phyloP scores from a whole-genome alignment of 2,329 filamentous ascomycete genomes.

The Aspergillus unguis region DNA sequence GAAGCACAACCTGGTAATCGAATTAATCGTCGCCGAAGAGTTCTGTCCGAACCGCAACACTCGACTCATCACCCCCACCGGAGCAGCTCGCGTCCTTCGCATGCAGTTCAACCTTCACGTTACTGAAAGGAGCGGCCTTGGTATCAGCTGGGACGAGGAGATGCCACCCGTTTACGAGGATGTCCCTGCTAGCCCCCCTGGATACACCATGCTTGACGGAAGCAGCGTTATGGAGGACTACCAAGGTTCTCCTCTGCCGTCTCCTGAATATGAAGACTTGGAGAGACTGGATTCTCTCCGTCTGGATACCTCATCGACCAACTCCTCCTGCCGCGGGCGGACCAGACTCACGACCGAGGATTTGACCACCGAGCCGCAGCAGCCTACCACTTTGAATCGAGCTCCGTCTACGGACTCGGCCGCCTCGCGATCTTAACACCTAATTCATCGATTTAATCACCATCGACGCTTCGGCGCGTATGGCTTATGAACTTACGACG shows the following conservation, averaged over 20 bases:
- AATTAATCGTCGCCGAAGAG: conserved; percentile 92
- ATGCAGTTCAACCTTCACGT: conserved; percentile 85
- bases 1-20: conserved; percentile 80
- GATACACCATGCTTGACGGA: conserved; percentile 51
- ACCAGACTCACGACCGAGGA: conserved; percentile 34
- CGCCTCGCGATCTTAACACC: conserved; percentile 6
- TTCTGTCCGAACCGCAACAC: conserved; percentile 68
- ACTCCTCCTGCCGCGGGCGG: conserved; percentile 28
- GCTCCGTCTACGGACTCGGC: conserved; percentile 15
- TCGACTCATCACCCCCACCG: conserved; percentile 77
- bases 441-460: not conserved
- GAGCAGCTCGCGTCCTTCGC: conserved; percentile 81
- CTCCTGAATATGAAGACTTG: conserved; percentile 46
- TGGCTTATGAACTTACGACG: conserved; percentile 14
- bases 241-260: conserved; percentile 39
- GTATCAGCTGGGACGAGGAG: conserved; percentile 96
- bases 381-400: conserved; percentile 12
- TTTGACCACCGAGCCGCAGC: conserved; percentile 19
- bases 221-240: conserved; percentile 48
- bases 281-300: conserved; percentile 42
- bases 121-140: conserved; percentile 79
- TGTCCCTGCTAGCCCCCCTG: conserved; percentile 80
- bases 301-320: conserved; percentile 31
- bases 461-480: not conserved
- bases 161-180: conserved; percentile 91